These are phyloP conservation scores for Plasmopara halstedii DNA, from an alignment of 352 stramenopile genomes.

Conservation along the genomic window DNA sequence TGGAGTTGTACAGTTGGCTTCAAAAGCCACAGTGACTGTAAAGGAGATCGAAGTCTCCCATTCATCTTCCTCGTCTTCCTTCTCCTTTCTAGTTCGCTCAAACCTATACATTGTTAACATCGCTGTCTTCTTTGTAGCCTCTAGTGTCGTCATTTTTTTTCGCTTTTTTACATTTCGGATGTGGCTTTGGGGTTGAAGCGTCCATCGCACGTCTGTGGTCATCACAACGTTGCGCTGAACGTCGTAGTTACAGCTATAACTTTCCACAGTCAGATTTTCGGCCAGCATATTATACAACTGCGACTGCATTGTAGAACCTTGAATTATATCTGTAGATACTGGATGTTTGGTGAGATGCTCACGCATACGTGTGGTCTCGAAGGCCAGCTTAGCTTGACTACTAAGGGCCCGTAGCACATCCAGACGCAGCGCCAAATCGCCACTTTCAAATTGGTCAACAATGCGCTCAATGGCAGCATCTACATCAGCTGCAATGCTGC, in stretches of 20 bases:
- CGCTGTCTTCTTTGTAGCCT: constrained; percentile 9
- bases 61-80: constrained; percentile 11
- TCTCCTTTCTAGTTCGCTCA: constrained; percentile 21
- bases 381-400: constrained; percentile 48
- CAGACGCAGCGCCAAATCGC: constrained; percentile 53
- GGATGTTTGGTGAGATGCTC: constrained; percentile 54
- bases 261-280: constrained; percentile 35
- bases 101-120: constrained; percentile 49
- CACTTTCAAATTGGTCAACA: constrained; percentile 62
- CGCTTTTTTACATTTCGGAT: constrained; percentile 43
- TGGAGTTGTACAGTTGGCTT: constrained; percentile 25
- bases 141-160: constrained; percentile 13
- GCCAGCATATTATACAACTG: constrained; percentile 41
- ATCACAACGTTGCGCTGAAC: constrained; percentile 52
- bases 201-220: constrained; percentile 47
- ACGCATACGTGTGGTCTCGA: constrained; percentile 59
- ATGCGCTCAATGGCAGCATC: constrained; percentile 66
- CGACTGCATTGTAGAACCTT: constrained; percentile 37
- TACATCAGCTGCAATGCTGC: constrained; percentile 48
- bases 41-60: constrained; percentile 42
- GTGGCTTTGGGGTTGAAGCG: constrained; percentile 20
- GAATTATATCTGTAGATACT: constrained; percentile 51
- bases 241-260: constrained; percentile 61
- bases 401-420: constrained; percentile 59
- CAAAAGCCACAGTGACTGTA: constrained; percentile 31